Evolutionary conservation across 1,139 yeast species (phyloP).

Genomic region (Nakaseomyces glabratus): DNA sequence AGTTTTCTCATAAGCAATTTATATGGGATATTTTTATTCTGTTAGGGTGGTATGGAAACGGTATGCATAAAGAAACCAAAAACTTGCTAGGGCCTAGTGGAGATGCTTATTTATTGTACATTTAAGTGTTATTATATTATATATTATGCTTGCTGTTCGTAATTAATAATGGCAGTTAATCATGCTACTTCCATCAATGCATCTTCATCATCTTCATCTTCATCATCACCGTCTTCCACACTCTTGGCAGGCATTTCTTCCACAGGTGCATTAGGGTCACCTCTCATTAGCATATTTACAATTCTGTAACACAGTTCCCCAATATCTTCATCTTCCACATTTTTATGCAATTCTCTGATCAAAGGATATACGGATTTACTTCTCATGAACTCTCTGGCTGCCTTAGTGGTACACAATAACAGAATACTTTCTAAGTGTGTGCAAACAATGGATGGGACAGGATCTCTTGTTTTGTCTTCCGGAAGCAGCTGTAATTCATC

Average conservation of each 20-base stretch:
- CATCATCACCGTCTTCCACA: constrained; percentile 32
- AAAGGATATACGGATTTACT: constrained; percentile 73
- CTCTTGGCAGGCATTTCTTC: constrained; percentile 43
- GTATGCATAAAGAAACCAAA: too few species aligned
- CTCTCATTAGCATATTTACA: constrained; percentile 87
- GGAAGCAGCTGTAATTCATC: constrained; percentile 79
- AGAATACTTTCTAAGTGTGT: constrained; percentile 71
- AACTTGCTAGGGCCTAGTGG: too few species aligned
- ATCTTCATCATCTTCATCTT: constrained; percentile 17
- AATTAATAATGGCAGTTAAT: too few species aligned
- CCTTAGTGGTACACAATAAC: constrained; percentile 64
- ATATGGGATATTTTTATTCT: background rate
- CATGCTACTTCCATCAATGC: constrained; percentile 32
- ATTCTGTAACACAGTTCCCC: constrained; percentile 62
- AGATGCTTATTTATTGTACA: too few species aligned
- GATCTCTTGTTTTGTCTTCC: constrained; percentile 70
- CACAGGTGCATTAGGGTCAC: constrained; percentile 54
- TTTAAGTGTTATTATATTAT: too few species aligned
- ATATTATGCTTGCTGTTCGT: too few species aligned
- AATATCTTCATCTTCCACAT: constrained; percentile 52
- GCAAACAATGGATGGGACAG: constrained; percentile 52
- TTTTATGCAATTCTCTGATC: constrained; percentile 75
- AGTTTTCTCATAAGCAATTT: constrained; percentile 1
- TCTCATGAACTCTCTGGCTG: constrained; percentile 67
- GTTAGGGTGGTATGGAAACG: background rate